Conservation (phyloP, 306 rosid species). For the Lagenaria siceraria region DNA sequence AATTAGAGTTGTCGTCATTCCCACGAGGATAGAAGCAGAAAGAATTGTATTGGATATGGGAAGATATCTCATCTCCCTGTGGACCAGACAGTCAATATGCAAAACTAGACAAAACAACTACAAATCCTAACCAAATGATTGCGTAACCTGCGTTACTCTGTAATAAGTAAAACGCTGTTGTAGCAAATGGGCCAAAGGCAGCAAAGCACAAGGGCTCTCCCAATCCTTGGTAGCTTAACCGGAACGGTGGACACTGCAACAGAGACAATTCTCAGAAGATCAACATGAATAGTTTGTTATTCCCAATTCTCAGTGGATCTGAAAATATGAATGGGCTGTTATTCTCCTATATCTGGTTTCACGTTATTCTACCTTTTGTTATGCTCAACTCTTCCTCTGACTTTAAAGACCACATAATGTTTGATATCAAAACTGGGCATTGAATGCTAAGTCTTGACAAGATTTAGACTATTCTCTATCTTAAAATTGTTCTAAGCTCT, state of each 20-base stretch:
- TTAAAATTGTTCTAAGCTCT: not conserved
- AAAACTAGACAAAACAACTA: not conserved
- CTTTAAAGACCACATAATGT: not conserved
- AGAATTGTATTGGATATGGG: slow-evolving; percentile 47
- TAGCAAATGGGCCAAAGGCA: slow-evolving; percentile 87
- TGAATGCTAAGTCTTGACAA: not conserved
- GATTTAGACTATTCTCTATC: not conserved
- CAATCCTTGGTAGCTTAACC: slow-evolving; percentile 75
- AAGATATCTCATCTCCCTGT: slow-evolving; percentile 34
- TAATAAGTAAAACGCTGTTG: slow-evolving; percentile 69
- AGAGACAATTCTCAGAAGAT: not conserved
- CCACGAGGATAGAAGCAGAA: slow-evolving; percentile 72
- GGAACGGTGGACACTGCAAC: slow-evolving; percentile 87
- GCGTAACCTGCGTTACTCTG: slow-evolving; percentile 56
- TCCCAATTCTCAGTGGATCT: too few relatives aligned
- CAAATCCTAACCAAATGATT: not conserved
- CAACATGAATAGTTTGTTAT: too few relatives aligned
- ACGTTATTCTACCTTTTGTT: too few relatives aligned
- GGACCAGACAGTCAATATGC: slow-evolving; percentile 12
- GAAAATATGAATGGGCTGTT: too few relatives aligned
- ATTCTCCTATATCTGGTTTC: too few relatives aligned
- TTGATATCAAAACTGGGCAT: not conserved
- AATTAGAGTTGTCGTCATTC: slow-evolving; percentile 70
- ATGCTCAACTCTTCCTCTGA: not conserved
- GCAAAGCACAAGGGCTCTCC: slow-evolving; percentile 95